Conservation (phyloP, 768 basidiomycete species). For the Lentinula edodes region DNA sequence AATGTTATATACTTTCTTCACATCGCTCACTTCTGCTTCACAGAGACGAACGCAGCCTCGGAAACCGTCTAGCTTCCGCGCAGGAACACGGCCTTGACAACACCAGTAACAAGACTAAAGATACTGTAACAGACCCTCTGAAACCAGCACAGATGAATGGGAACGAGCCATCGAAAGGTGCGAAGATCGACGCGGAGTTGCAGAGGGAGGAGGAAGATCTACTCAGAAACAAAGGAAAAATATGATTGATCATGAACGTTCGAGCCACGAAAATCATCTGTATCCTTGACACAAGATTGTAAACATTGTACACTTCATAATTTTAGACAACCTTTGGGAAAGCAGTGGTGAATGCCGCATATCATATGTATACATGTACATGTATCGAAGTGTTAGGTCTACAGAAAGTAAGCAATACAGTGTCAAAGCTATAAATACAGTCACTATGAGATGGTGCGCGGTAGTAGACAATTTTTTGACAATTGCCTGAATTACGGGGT, state of each 20-base stretch:
- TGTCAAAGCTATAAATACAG: neutral
- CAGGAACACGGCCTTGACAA: constrained; percentile 24
- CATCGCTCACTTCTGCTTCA: neutral
- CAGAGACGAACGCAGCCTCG: constrained; percentile 40
- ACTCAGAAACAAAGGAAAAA: constrained; percentile 35
- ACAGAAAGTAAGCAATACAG: neutral
- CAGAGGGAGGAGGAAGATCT: constrained; percentile 45
- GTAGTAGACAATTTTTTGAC: neutral
- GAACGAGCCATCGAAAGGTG: constrained; percentile 52
- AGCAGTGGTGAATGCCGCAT: neutral
- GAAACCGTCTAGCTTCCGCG: constrained; percentile 30
- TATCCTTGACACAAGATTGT: too few species aligned
- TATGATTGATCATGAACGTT: neutral
- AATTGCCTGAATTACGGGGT: too few species aligned
- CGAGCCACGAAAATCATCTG: too few species aligned
- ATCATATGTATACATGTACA: too few species aligned
- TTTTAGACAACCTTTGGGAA: neutral
- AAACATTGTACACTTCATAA: too few species aligned
- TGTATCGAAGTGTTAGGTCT: too few species aligned
- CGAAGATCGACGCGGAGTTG: constrained; percentile 52
- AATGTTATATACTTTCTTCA: too few species aligned
- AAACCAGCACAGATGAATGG: constrained; percentile 48
- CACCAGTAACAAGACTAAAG: constrained; percentile 22
- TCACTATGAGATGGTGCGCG: neutral
- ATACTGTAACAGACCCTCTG: constrained; percentile 36